phyloP scores from a whole-genome alignment of 2,329 filamentous ascomycete genomes.

The Paecilomyces sp. region DNA sequence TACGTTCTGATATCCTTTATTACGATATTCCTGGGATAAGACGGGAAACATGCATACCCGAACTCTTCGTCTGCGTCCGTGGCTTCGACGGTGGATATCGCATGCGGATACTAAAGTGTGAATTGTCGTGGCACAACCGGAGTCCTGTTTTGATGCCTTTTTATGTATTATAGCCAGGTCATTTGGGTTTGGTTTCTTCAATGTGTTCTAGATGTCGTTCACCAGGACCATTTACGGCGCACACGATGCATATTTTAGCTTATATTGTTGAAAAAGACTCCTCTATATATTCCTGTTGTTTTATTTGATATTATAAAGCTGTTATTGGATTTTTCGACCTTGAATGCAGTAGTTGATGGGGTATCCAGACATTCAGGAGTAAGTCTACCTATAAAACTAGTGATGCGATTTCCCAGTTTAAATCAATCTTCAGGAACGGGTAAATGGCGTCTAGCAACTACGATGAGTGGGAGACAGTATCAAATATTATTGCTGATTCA shows the following conservation, averaged over 20 bases:
- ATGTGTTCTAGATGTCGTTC: not conserved
- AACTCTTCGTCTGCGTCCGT: not conserved
- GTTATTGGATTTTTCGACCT: no score
- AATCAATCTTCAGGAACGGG: no score
- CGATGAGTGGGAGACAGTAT: no score
- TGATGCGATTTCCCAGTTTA: no score
- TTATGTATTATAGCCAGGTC: not conserved
- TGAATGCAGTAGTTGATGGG: no score
- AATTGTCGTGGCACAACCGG: not conserved
- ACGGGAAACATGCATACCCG: not conserved
- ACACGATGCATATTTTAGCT: not conserved
- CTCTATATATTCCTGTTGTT: not conserved
- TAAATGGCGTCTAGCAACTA: no score
- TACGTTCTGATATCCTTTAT: not conserved
- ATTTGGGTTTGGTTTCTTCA: not conserved
- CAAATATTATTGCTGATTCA: no score
- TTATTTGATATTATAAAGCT: not conserved
- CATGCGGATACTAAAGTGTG: not conserved
- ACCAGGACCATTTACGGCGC: not conserved
- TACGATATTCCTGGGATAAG: not conserved
- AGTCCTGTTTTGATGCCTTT: not conserved
- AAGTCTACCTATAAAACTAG: no score
- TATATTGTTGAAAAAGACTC: not conserved
- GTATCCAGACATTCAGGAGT: no score
- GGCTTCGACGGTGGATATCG: not conserved